These are phyloP conservation scores for Leccinum aurantiacum DNA, from an alignment of 768 basidiomycete genomes.

Conservation along the genomic window DNA sequence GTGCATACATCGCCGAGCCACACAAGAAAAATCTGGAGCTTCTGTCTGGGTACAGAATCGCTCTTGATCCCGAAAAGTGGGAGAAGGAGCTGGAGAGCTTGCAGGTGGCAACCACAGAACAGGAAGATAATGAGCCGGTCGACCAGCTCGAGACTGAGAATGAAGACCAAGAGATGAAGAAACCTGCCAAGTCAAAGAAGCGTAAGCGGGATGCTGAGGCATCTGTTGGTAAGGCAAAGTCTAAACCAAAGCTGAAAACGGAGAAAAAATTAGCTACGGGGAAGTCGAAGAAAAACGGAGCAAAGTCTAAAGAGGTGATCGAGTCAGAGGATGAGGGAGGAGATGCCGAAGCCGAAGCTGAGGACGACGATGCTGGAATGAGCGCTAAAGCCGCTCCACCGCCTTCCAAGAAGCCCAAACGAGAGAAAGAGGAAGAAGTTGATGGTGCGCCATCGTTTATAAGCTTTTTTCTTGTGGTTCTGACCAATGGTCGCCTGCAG, in stretches of 20 bases:
- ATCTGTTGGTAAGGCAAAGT: slow-evolving; percentile 37
- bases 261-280: slow-evolving; percentile 32
- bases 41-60: slow-evolving; percentile 71
- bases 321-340: slow-evolving; percentile 66
- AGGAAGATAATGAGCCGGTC: slow-evolving; percentile 59
- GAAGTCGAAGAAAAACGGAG: slow-evolving; percentile 54
- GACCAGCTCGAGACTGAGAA: slow-evolving; percentile 63
- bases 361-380: slow-evolving; percentile 46
- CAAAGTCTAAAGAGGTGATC: slow-evolving; percentile 60
- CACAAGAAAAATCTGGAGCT: slow-evolving; percentile 78
- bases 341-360: slow-evolving; percentile 47
- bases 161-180: slow-evolving; percentile 52
- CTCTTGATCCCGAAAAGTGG: slow-evolving; percentile 72
- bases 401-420: slow-evolving; percentile 62
- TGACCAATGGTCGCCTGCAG: slow-evolving; percentile 24
- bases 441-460: slow-evolving; percentile 47
- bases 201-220: slow-evolving; percentile 65
- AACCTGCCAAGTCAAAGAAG: slow-evolving; percentile 48
- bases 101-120: slow-evolving; percentile 38
- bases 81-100: slow-evolving; percentile 44
- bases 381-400: slow-evolving; percentile 59
- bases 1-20: slow-evolving; percentile 75
- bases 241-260: slow-evolving; percentile 48
- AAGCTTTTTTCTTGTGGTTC: neutral
- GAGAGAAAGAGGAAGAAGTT: slow-evolving; percentile 58